Conservation (phyloP, 1,139 yeast species). For the Debaryomyces fabryi region DNA sequence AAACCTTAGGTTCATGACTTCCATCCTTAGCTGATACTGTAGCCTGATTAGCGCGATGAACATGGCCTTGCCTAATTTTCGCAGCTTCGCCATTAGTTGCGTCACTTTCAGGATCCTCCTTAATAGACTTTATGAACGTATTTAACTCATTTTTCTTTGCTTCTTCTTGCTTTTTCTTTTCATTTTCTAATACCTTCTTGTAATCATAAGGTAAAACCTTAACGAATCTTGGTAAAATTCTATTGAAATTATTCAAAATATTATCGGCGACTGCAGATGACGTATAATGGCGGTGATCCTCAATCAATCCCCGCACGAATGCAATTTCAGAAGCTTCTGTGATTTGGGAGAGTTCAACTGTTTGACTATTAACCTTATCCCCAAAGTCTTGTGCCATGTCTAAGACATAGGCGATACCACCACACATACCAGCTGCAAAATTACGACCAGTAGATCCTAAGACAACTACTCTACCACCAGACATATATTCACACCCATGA, state of each 20-base stretch:
- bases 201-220: slow-evolving; percentile 93
- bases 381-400: slow-evolving; percentile 93
- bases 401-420: slow-evolving; percentile 97
- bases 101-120: slow-evolving; percentile 82
- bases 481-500: slow-evolving; percentile 99
- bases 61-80: slow-evolving; percentile 52
- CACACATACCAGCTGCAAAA: slow-evolving; percentile 99
- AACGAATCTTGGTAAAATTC: slow-evolving; percentile 85
- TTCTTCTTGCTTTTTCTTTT: slow-evolving; percentile 66
- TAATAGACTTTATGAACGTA: slow-evolving; percentile 64
- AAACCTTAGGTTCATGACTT: slow-evolving; percentile 74
- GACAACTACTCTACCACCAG: slow-evolving; percentile 97
- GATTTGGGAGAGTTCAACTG: slow-evolving; percentile 77
- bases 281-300: slow-evolving; percentile 94
- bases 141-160: slow-evolving; percentile 65
- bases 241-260: slow-evolving; percentile 81
- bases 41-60: slow-evolving; percentile 34
- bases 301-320: slow-evolving; percentile 87
- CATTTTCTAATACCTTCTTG: slow-evolving; percentile 84
- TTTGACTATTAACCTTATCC: slow-evolving; percentile 77
- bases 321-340: slow-evolving; percentile 93
- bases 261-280: slow-evolving; percentile 88
- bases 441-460: slow-evolving; percentile 91
- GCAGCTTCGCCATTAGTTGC: slow-evolving; percentile 84
- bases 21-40: slow-evolving; percentile 38